Conservation (phyloP, 306 rosid genomes). For the Ammopiptanthus mongolicus region DNA sequence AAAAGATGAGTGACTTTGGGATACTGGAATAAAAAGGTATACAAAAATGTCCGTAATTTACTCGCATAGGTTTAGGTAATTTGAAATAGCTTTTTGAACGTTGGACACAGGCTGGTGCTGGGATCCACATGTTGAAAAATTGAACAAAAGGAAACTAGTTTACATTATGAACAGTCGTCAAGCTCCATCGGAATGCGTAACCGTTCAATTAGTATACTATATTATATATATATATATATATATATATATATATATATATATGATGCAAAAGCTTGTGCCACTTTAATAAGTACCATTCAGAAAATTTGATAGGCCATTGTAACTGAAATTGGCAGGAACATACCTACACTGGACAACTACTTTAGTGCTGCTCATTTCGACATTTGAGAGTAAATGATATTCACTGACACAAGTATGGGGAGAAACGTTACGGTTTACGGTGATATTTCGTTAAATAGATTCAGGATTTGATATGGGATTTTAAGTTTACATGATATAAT, state of each 20-base stretch:
- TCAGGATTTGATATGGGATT: too few species aligned
- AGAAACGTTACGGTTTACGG: too few species aligned
- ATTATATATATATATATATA: too few species aligned
- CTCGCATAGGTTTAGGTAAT: conserved; percentile 14
- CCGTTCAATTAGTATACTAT: background rate
- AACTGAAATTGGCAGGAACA: background rate
- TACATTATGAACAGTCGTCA: background rate
- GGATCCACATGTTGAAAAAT: conserved; percentile 37
- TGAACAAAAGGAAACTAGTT: conserved; percentile 19
- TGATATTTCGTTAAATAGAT: too few species aligned
- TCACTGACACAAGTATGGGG: too few species aligned
- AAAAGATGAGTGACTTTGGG: conserved; percentile 6
- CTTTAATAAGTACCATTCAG: background rate
- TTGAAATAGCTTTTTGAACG: conserved; percentile 34
- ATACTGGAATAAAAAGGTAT: background rate
- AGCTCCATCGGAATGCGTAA: conserved; percentile 23
- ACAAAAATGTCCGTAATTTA: conserved; percentile 29
- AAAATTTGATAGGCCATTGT: background rate
- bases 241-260: too few species aligned
- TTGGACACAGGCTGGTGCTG: conserved; percentile 45
- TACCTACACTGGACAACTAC: background rate
- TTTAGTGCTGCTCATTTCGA: background rate
- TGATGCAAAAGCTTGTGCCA: background rate
- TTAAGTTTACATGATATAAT: too few species aligned
- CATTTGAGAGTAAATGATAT: background rate